Evolutionary conservation across 257 asterid species (phyloP).

Genomic region (Pogostemon cablin): DNA sequence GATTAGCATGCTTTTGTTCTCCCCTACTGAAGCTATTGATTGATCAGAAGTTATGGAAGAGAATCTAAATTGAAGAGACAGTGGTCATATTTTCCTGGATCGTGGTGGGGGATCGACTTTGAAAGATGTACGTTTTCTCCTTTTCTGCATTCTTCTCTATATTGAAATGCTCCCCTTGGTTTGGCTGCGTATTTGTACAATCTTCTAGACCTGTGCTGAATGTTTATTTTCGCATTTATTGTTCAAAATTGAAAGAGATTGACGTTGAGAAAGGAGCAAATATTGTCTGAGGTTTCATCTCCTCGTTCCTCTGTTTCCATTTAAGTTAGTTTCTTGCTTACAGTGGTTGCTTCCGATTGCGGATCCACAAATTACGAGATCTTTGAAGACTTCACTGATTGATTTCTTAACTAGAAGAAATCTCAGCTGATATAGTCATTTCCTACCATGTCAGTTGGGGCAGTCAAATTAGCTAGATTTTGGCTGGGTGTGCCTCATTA

Average conservation of each 20-base stretch:
- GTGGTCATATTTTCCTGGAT: conserved; percentile 19
- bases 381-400: not conserved
- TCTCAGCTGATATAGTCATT: not conserved
- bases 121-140: conserved; percentile 9
- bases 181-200: not conserved
- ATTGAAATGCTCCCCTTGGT: not conserved
- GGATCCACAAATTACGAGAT: not conserved
- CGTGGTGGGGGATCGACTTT: conserved; percentile 4
- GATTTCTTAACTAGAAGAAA: not conserved
- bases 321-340: not conserved
- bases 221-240: not conserved
- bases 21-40: conserved; percentile 1
- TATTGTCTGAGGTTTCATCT: not conserved
- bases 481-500: not conserved
- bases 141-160: not conserved
- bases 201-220: not conserved
- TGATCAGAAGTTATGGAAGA: not conserved
- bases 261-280: conserved; percentile 10
- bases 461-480: no score
- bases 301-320: not conserved
- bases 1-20: not conserved
- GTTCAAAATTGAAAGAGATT: not conserved
- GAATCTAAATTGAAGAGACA: conserved; percentile 23
- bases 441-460: not conserved
- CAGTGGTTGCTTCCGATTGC: not conserved